Evolutionary conservation across 805 yeast genomes (phyloP).

Genomic region (Saturnispora galanensis): DNA sequence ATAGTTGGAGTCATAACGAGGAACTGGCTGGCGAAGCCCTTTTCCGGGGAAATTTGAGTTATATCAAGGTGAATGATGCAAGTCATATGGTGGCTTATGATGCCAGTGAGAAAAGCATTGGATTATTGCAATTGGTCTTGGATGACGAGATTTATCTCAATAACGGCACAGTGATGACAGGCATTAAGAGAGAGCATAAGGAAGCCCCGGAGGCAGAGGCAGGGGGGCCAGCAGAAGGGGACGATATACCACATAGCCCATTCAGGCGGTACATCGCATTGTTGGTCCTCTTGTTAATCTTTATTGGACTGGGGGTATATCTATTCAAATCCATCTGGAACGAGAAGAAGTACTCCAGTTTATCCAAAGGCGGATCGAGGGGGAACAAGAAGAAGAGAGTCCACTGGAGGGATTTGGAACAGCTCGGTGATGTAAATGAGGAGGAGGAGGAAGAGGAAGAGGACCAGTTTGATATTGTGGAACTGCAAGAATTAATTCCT

Average conservation of each 20-base stretch:
- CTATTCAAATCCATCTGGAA: constrained; percentile 2
- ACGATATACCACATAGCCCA: neutral
- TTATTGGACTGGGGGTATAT: constrained; percentile 5
- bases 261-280: constrained; percentile 7
- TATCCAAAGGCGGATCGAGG: neutral
- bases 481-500: neutral
- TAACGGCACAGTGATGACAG: constrained; percentile 8
- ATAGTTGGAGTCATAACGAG: constrained; percentile 37
- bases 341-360: constrained; percentile 4
- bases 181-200: neutral
- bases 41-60: constrained; percentile 62
- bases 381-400: constrained; percentile 26
- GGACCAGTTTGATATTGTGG: neutral
- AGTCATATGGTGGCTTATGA: constrained; percentile 96
- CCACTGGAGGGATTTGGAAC: constrained; percentile 24
- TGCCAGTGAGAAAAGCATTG: constrained; percentile 56
- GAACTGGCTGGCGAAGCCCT: constrained; percentile 30
- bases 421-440: constrained; percentile 8
- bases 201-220: neutral
- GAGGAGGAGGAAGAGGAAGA: neutral
- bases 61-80: constrained; percentile 61
- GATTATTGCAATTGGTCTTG: constrained; percentile 44
- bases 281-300: constrained; percentile 1
- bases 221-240: neutral
- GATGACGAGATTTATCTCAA: constrained; percentile 11